These are phyloP conservation scores for Ogataea nitratoaversa DNA, from an alignment of 805 yeast species.

Conservation along the genomic window DNA sequence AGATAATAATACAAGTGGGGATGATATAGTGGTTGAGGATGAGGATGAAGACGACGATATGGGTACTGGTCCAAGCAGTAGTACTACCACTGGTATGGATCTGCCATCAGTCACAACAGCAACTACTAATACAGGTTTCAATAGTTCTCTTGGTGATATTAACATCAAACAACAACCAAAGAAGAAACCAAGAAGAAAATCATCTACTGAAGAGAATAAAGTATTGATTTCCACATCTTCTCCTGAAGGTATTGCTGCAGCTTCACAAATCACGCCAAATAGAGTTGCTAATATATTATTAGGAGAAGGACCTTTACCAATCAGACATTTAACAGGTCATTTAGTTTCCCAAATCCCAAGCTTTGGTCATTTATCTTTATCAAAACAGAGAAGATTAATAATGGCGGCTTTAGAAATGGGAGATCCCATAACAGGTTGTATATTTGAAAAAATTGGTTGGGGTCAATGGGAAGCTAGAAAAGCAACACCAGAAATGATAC, in stretches of 20 bases:
- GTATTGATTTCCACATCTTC: slow-evolving; percentile 64
- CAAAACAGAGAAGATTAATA: slow-evolving; percentile 85
- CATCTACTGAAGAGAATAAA: slow-evolving; percentile 22
- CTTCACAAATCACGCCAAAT: slow-evolving; percentile 77
- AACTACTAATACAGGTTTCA: neutral
- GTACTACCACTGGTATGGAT: neutral
- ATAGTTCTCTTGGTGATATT: no score
- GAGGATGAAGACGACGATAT: slow-evolving; percentile 1
- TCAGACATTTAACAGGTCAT: slow-evolving; percentile 81
- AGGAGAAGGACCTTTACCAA: slow-evolving; percentile 82
- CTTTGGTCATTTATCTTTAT: slow-evolving; percentile 73
- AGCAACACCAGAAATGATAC: slow-evolving; percentile 28
- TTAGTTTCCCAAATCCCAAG: slow-evolving; percentile 70
- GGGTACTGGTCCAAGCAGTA: neutral
- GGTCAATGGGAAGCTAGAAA: slow-evolving; percentile 90
- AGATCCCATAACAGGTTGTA: slow-evolving; percentile 53
- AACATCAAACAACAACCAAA: slow-evolving; percentile 6
- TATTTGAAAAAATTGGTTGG: slow-evolving; percentile 95
- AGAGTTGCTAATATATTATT: slow-evolving; percentile 65
- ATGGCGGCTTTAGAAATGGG: slow-evolving; percentile 84
- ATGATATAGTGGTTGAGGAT: slow-evolving; percentile 4
- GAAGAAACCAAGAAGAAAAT: slow-evolving; percentile 18
- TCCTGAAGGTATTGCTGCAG: slow-evolving; percentile 85
- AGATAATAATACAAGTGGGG: neutral
- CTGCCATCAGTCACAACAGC: neutral